Evolutionary conservation across 495 filamentous ascomycete species (phyloP), one percentile per base, ranked within the genome.

Genomic region (Aspergillus haitiensis): DNA sequence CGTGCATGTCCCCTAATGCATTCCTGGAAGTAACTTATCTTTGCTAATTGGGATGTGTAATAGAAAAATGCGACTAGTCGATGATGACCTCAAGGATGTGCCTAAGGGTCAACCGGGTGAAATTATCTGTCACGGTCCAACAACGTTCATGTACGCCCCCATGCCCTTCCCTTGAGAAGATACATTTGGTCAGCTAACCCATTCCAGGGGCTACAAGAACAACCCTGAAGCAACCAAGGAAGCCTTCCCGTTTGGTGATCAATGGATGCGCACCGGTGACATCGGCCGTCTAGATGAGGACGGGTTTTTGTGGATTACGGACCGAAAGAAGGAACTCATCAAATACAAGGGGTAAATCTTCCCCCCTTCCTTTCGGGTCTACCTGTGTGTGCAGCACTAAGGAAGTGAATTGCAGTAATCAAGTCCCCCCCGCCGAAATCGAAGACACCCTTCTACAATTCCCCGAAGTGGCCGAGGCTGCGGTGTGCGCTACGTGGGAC

Each of bases 141-240:
- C 27, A 6, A 32, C 33, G 4, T 35, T 52, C 2, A 52, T 52
- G 49, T 52, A 52, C 10, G 4, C 7, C 27, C 9, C 37, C 37
- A 40, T 9, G n/a, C n/a, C 13, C 2, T 34, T n/a, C 32, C 49
- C 27, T 5, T 7, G 9, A 8, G 9, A 40, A 40, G 37, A 40
- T 40, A 9, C 9, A 52, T 5, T n/a, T n/a, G n/a, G 11, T 5
- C 32, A 52, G 33, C 27, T 33, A 52, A 18, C 7, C 21, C n/a
- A 55, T 11, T 44, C n/a, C 7, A 57, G 55, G 42, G 55, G 39
- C 12, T 57, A 57, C 31, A 36, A 49, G 16, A 57, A 57, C 42
- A 49, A 57, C 42, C 11, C n/a, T 7, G n/a, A 16, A 40, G 42
- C 39, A n/a, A 57, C 55, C 7, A 9, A 7, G 1, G 55, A 48